A percentile compares a stretch with the other conserved stretches of the same genome.
Evolutionary conservation across 106 monocot genomes (phyloP).

Genomic region (Allium sativum): DNA sequence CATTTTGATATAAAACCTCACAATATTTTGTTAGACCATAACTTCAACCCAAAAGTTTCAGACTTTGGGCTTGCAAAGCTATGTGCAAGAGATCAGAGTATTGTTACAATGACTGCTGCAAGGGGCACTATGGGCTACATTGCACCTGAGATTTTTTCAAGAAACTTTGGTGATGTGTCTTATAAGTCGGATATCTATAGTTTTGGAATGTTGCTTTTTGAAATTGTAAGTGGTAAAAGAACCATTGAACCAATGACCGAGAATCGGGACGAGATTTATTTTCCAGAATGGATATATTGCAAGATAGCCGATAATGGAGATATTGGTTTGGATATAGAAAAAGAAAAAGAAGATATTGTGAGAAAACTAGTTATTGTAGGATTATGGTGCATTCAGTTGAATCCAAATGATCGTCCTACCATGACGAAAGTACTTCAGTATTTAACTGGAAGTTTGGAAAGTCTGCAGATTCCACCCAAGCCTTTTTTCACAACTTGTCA

Average conservation of each 20-base stretch:
- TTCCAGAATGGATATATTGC: constrained; percentile 31
- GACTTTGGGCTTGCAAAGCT: constrained; percentile 36
- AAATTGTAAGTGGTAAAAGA: constrained; percentile 26
- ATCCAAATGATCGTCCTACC: constrained; percentile 24
- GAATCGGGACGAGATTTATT: constrained; percentile 17
- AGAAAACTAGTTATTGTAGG: constrained; percentile 24
- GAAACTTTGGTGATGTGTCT: constrained; percentile 34
- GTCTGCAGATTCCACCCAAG: constrained; percentile 26
- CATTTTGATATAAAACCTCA: constrained; percentile 53
- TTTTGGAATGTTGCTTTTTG: constrained; percentile 37
- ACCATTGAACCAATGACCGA: constrained; percentile 17
- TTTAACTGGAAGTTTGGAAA: constrained; percentile 17
- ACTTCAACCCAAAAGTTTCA: constrained; percentile 25
- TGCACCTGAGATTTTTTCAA: constrained; percentile 34
- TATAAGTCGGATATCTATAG: constrained; percentile 45
- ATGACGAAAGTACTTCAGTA: constrained; percentile 31
- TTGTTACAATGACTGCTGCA: constrained; percentile 21
- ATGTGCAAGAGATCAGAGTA: constrained; percentile 19
- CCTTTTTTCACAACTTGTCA: constrained; percentile 18
- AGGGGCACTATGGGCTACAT: constrained; percentile 40
- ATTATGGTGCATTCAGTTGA: too few relatives aligned
- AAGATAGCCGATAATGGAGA: neutral
- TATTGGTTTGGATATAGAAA: neutral
- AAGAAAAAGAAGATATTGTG: constrained; percentile 5
- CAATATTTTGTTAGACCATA: constrained; percentile 29